These are phyloP conservation scores for Neostapfia colusana DNA, from an alignment of 176 grass and related monocot species.

Conservation along the genomic window DNA sequence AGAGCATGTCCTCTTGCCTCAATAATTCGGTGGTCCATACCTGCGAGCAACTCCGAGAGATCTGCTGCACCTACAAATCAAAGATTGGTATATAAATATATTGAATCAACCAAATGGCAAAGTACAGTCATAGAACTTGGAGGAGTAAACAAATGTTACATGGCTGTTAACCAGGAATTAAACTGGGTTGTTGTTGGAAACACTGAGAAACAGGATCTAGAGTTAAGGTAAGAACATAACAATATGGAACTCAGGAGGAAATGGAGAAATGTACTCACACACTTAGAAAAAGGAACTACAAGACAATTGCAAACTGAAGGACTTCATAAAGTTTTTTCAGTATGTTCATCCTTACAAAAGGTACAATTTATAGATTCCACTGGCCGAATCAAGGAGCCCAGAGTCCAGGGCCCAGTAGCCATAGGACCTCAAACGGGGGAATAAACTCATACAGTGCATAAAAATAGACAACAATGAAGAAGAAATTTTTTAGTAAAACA, in stretches of 20 bases:
- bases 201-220: not conserved
- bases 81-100: not conserved
- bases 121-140: not conserved
- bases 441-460: too few relatives aligned
- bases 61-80: constrained; percentile 55
- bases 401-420: too few relatives aligned
- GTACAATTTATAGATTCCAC: not conserved
- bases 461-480: too few relatives aligned
- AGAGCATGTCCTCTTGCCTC: constrained; percentile 76
- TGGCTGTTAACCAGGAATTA: not conserved
- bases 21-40: constrained; percentile 59
- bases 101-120: not conserved
- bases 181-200: not conserved
- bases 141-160: not conserved
- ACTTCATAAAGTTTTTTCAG: not conserved
- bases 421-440: not conserved
- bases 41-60: constrained; percentile 61
- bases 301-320: not conserved
- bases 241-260: not conserved
- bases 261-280: not conserved
- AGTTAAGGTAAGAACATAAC: not conserved
- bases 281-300: not conserved
- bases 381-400: not conserved
- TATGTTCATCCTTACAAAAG: not conserved
- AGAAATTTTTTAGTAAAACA: too few relatives aligned